Conservation (phyloP, 305 asterid species). For the Fraxinus greggii region DNA sequence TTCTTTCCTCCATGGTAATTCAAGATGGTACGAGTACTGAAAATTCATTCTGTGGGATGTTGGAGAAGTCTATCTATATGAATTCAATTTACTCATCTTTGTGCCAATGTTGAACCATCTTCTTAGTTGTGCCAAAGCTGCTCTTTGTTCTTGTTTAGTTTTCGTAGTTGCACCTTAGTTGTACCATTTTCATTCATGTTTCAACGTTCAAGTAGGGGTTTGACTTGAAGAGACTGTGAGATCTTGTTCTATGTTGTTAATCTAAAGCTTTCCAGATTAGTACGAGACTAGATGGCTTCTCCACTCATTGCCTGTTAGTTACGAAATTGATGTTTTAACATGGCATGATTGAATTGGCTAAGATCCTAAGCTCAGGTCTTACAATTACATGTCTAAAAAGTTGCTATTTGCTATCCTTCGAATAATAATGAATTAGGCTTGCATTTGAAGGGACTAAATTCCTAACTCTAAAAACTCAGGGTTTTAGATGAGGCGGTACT, state of each 20-base stretch:
- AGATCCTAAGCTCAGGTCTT: not conserved
- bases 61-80: not conserved
- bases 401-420: not conserved
- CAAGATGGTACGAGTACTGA: not conserved
- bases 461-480: not conserved
- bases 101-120: not conserved
- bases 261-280: not conserved
- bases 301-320: not conserved
- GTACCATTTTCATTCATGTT: conserved; percentile 18
- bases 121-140: not conserved
- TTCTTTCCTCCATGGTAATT: not conserved
- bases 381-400: not conserved
- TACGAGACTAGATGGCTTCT: not conserved
- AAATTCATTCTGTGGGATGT: not conserved
- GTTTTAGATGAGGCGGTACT: not conserved
- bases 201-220: not conserved
- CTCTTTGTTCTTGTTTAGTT: not conserved
- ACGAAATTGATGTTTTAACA: not conserved
- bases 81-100: not conserved
- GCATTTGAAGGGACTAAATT: not conserved
- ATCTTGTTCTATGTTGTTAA: not conserved
- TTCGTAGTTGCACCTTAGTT: not conserved
- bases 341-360: not conserved
- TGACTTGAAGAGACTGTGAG: not conserved
- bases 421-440: not conserved